Conservation (phyloP, 169 alveolate species). For the Miamiensis avidus region DNA sequence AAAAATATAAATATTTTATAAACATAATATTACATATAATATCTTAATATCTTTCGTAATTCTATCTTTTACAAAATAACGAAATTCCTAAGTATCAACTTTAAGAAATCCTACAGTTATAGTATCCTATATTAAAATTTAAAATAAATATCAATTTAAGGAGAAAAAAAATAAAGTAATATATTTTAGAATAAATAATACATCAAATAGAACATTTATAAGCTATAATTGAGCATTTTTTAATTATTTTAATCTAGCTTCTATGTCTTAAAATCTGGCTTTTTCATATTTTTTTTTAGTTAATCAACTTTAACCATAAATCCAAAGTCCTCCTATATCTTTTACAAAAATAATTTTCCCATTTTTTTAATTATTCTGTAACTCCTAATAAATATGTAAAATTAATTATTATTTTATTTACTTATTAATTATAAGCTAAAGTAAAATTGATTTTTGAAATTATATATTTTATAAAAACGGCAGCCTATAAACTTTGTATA, state of each 20-base stretch:
- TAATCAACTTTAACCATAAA: not conserved
- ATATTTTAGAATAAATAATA: too few species aligned
- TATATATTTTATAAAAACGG: too few species aligned
- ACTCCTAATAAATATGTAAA: too few species aligned
- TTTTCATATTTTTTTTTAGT: not conserved
- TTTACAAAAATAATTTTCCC: not conserved
- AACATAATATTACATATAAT: not conserved
- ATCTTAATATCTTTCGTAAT: not conserved
- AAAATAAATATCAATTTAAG: too few species aligned
- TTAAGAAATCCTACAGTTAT: not conserved
- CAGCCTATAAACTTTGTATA: too few species aligned
- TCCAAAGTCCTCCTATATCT: too few species aligned
- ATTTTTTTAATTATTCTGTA: not conserved
- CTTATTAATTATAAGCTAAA: too few species aligned
- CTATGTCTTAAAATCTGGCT: not conserved
- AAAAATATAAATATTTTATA: conserved; percentile 23
- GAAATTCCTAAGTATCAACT: not conserved
- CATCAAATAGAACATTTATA: too few species aligned
- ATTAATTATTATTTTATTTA: too few species aligned
- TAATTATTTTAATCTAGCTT: not conserved
- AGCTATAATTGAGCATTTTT: not conserved
- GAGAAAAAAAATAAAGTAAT: too few species aligned
- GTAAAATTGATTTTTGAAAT: too few species aligned
- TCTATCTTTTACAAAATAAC: not conserved
- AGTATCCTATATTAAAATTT: too few species aligned